Base-by-base conservation (phyloP, 208 protist genomes). In the Crithidia fasciculata region DNA sequence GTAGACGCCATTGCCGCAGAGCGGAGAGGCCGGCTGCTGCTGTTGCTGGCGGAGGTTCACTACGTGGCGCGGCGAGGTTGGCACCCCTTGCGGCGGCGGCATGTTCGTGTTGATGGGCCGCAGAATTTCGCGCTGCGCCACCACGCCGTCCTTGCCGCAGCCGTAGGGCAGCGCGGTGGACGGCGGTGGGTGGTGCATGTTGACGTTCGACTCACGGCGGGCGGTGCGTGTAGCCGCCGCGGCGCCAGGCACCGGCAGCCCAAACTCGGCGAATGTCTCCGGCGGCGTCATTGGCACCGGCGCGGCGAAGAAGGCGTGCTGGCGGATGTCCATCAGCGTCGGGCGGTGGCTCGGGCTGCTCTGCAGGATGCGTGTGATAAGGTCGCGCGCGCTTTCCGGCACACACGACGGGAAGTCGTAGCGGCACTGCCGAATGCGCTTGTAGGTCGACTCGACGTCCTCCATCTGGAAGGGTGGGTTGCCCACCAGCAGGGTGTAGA, bases 401-500 rank as follows among this genome's bases (percentile, higher is more conserved):
- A 97, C 68, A 49, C 75, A 61, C 5, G 68, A 10, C 0, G 98
- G 98, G 74, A 99, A 98, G 28, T 88, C 78, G 86, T 99, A 99
- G 43, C 84, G 74, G 69, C 95, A 97, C 60, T 93, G 74, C 18
- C 83, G 76, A 71, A 99, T 99, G 45, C 93, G 85, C 54, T 93
- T 85, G 86, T 99, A 99, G 19, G 99, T 99, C 8, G 84, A 83
- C 80, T 99, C 98, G 8, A 99, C 90, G 69, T 99, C 90, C 15
- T 74, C 79, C 50, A 98, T 99, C 87, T 99, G 97, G 80, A 99
- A 99, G 3, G 99, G 99, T 45, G 98, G 98, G 66, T 95, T 89
- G 40, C 99, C 99, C n/a, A 99, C 86, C 16, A 99, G 80, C 15
- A 99, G 75, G 39, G 98, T 99, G 88, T 99, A 99, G 60, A 99